These are phyloP conservation scores for Datura wrightii DNA, from an alignment of 257 asterid species.

Conservation along the genomic window DNA sequence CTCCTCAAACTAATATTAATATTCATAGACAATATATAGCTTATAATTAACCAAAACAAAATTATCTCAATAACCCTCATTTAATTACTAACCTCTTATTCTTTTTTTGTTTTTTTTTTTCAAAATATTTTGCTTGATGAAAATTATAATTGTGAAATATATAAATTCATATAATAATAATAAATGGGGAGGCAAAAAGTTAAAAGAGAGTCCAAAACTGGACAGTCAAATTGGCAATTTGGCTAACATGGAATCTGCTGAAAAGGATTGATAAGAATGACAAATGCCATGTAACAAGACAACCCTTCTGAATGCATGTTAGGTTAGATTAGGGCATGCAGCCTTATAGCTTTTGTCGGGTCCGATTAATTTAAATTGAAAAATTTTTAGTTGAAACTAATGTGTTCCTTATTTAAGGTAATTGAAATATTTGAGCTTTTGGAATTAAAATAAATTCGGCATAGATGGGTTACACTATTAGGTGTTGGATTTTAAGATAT, in stretches of 20 bases:
- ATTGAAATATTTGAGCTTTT: background rate
- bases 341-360: fast-evolving
- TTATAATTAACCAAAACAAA: too few relatives aligned
- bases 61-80: too few relatives aligned
- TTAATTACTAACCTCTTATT: too few relatives aligned
- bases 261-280: constrained; percentile 41
- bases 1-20: too few relatives aligned
- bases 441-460: background rate
- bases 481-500: too few relatives aligned
- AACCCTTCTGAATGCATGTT: constrained; percentile 36
- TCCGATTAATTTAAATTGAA: background rate
- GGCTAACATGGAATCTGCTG: constrained; percentile 33
- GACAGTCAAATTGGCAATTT: constrained; percentile 29
- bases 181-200: background rate
- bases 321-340: background rate
- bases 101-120: background rate
- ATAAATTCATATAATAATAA: background rate
- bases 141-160: background rate
- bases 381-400: too few relatives aligned
- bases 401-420: background rate
- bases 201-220: constrained; percentile 6
- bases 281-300: constrained; percentile 42
- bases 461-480: background rate
- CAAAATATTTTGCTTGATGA: background rate
- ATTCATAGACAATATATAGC: too few relatives aligned